Percentiles rank a stretch among this genome's conserved stretches.
These are phyloP conservation scores for Acanthamoeba sp. DNA, from an alignment of 208 protist species.

Conservation along the genomic window DNA sequence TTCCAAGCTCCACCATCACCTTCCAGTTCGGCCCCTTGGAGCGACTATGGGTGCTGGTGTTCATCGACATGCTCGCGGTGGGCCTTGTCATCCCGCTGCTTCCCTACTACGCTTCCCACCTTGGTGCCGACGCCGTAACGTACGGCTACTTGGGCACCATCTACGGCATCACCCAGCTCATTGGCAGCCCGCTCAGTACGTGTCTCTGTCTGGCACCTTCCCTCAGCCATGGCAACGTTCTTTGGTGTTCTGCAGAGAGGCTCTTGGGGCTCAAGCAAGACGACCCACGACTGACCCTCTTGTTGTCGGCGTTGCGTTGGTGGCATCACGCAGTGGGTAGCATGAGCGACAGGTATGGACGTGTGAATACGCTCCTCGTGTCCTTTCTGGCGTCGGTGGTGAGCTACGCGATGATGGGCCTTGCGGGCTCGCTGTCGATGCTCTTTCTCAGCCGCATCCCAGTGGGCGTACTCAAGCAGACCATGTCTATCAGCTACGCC, in stretches of 20 bases:
- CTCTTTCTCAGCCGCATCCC: constrained; percentile 8
- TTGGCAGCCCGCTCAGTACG: constrained; percentile 46
- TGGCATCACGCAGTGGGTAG: neutral
- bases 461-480: constrained; percentile 25
- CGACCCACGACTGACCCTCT: neutral
- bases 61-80: constrained; percentile 44
- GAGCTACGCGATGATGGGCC: constrained; percentile 48
- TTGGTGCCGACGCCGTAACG: constrained; percentile 14
- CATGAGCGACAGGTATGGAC: constrained; percentile 20
- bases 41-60: constrained; percentile 43
- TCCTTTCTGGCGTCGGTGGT: constrained; percentile 4
- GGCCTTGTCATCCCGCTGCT: constrained; percentile 19
- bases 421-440: neutral
- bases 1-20: neutral
- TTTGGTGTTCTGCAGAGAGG: neutral
- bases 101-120: constrained; percentile 20
- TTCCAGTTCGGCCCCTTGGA: constrained; percentile 12
- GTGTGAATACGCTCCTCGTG: constrained; percentile 1
- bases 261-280: too few species aligned
- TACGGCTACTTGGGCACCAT: constrained; percentile 40
- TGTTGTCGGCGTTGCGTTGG: neutral
- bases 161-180: constrained; percentile 40
- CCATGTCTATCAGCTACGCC: constrained; percentile 13
- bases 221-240: neutral
- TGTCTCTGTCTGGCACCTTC: neutral